These are phyloP conservation scores for Rhizopus arrhizus DNA, from an alignment of 371 early-diverging fungal species.

Conservation along the genomic window DNA sequence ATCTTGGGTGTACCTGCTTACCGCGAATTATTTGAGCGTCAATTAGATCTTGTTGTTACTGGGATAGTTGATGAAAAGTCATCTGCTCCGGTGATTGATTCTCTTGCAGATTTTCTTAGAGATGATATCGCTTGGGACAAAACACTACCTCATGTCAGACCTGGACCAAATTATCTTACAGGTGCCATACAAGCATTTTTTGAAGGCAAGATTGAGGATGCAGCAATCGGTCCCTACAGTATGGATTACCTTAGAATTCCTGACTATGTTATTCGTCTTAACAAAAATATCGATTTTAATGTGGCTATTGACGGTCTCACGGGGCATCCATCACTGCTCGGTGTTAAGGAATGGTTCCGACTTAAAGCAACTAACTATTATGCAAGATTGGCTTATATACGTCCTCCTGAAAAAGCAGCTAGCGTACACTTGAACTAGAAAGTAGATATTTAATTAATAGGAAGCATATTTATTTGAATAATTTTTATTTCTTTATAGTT, in stretches of 20 bases:
- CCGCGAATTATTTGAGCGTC: slow-evolving; percentile 17
- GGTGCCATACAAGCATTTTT: slow-evolving; percentile 3
- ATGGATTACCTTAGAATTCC: slow-evolving; percentile 10
- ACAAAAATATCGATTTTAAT: slow-evolving; percentile 15
- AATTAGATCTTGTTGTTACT: slow-evolving; percentile 7
- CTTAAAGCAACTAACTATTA: slow-evolving; percentile 20
- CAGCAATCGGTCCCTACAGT: slow-evolving; percentile 9
- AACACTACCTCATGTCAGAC: slow-evolving; percentile 19
- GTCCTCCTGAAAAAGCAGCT: neutral
- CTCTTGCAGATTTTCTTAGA: slow-evolving; percentile 15
- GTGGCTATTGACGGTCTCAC: slow-evolving; percentile 32
- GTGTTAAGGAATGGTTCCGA: slow-evolving; percentile 33
- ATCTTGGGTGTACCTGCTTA: slow-evolving; percentile 25
- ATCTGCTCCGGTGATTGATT: slow-evolving; percentile 27
- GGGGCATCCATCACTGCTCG: slow-evolving; percentile 27
- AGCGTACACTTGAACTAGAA: neutral
- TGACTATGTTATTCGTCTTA: slow-evolving; percentile 26
- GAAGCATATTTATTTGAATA: neutral
- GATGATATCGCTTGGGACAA: slow-evolving; percentile 41
- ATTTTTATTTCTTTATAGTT: too few species aligned
- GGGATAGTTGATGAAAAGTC: slow-evolving; percentile 16
- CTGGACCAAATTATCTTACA: slow-evolving; percentile 8
- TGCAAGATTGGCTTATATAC: slow-evolving; percentile 10
- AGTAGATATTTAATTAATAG: neutral
- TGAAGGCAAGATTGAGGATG: slow-evolving; percentile 1